Evolutionary conservation across 1,284 basidiomycete species (phyloP), one percentile per base, ranked within the genome.

Genomic region (Ustilago nuda): DNA sequence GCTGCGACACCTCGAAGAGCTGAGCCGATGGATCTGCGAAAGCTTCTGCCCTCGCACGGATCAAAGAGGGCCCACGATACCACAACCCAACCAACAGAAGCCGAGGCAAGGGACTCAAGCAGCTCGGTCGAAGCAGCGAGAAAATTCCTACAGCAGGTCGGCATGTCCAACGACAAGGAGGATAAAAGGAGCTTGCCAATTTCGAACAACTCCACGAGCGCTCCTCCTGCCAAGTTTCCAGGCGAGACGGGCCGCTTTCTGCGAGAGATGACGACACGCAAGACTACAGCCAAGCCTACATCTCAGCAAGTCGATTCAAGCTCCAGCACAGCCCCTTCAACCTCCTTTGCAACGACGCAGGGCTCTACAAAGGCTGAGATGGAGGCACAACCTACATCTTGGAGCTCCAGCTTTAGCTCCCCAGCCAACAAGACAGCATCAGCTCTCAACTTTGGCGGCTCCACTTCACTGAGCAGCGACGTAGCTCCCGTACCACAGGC

Each of bases 41-140:
- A 35, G 37, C 48, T 56, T 13, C 17, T 11, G 3, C 36, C 13
- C 2, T 13, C 32, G n/a, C 13, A 46, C 4, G 30, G 8, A 11
- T 41, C 43, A 19, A n/a, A 19, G 3, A 17, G n/a, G 17, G 15
- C 3, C 15, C 9, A 12, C 43, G 27, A 57, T n/a, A 3, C 7
- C 27, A 12, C 15, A 23, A 27, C 39, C 1, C n/a, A 37, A 23
- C 39, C 30, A 11, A 6, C 19, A 48, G 30, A 32, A 19, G 23
- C 58, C 1, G 30, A 15, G 0, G 4, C 45, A 32, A 57, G 36
- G 6, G 62, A 50, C 11, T 52, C 63, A 6, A 58, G 41, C 41
- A 68, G 61, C 61, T 73, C 66, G 0, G 72, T 74, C 39, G 72
- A 74, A 48, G 72, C 72, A 30, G 72, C 72, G 9, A 61, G 72